Evolutionary conservation across 2,329 filamentous ascomycete species (phyloP).

Genomic region (Phaeoacremonium minimum): DNA sequence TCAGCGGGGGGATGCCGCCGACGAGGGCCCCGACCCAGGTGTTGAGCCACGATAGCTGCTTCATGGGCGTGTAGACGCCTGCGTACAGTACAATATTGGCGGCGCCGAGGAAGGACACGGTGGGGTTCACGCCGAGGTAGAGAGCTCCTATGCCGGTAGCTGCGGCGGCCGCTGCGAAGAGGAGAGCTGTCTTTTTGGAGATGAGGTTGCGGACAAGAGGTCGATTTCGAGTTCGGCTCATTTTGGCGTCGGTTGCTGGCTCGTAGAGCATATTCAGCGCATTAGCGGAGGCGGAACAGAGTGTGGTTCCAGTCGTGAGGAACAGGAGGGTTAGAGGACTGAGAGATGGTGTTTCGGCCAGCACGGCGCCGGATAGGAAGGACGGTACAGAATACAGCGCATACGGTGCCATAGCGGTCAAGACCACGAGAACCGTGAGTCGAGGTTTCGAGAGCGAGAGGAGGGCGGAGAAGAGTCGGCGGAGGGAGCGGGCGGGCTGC

Average conservation of each 20-base stretch:
- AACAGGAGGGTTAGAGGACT: slow-evolving; percentile 90
- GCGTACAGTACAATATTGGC: slow-evolving; percentile 88
- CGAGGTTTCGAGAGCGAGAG: slow-evolving; percentile 94
- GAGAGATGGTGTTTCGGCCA: slow-evolving; percentile 68
- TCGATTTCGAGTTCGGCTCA: slow-evolving; percentile 88
- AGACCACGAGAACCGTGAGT: slow-evolving; percentile 83
- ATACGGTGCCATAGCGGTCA: slow-evolving; percentile 87
- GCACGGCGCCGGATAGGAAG: slow-evolving; percentile 65
- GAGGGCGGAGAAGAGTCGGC: slow-evolving; percentile 71
- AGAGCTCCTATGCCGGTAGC: slow-evolving; percentile 65
- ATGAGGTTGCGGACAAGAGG: slow-evolving; percentile 83
- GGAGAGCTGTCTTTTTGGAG: slow-evolving; percentile 62
- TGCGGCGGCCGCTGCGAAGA: slow-evolving; percentile 76
- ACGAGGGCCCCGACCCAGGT: slow-evolving; percentile 95
- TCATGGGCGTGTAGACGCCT: slow-evolving; percentile 87
- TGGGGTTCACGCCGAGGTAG: slow-evolving; percentile 90
- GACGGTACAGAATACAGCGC: slow-evolving; percentile 89
- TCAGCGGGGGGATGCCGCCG: slow-evolving; percentile 88
- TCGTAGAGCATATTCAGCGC: slow-evolving; percentile 98
- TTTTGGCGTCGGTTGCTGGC: slow-evolving; percentile 81
- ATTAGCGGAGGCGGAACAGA: slow-evolving; percentile 89
- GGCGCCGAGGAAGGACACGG: slow-evolving; percentile 78
- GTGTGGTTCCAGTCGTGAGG: slow-evolving; percentile 81
- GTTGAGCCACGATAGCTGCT: slow-evolving; percentile 80
- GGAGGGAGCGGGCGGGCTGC: slow-evolving; percentile 45